Evolutionary conservation across 2,329 filamentous ascomycete species (phyloP), one percentile per base, ranked within the genome.

Genomic region (Fusarium fujikuroi): DNA sequence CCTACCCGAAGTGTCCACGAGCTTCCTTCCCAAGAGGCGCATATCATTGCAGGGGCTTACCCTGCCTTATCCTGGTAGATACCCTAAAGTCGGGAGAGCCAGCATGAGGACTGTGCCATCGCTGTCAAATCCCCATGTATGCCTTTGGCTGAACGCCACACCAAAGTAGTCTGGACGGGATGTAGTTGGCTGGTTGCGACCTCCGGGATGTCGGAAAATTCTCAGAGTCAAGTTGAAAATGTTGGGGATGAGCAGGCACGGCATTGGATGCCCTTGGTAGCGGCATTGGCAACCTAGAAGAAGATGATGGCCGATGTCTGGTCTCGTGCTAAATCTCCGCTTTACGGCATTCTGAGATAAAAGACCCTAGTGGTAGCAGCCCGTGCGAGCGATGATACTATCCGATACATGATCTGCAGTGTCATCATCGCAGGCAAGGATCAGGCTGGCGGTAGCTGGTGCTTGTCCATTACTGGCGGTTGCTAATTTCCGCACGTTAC

Each of bases 1-100:
- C 66, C 66, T 75, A 66, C 73, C 66, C 46, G 60, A 65, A 69
- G 66, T 62, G 68, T 63, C 65, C 66, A 65, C 75, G 65, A 62
- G 62, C 63, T 71, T 73, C 34, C 63, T 71, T 69, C 39, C 52
- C 71, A 71, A 63, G 60, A 57, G 60, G 73, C 53, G 54, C 63
- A 54, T 69, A 63, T 69, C 42, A 37, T 60, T 69, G 42, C 73
- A 75, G 66, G 74, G 64, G 44, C 32, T 34, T 59, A 65, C 72
- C 71, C 64, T 74, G 59, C 42, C 56, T 28, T 25, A 57, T 60
- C 58, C 57, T 50, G 36, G 46, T 47, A 52, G 40, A 46, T 36
- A 67, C 52, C 47, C 60, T 61, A 52, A 73, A 39, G 47, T 39
- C 46, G 69, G 52, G 66, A 39, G 44, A 52, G 59, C 44, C 68